phyloP scores from a whole-genome alignment of 352 stramenopile genomes.

The Phytophthora quininea region DNA sequence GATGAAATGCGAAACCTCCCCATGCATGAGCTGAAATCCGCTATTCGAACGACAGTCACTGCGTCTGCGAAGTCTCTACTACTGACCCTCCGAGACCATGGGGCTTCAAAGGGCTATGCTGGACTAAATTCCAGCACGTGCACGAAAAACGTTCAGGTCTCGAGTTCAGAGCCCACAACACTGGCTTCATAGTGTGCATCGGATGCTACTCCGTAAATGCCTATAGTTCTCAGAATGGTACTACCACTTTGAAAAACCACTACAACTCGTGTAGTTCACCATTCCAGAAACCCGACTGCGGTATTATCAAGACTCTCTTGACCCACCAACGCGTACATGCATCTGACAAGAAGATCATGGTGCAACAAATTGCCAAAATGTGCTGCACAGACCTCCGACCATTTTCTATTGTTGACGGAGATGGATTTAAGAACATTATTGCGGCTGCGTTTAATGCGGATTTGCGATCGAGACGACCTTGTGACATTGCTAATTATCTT shows the following conservation, averaged over 20 bases:
- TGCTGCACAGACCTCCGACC: background rate
- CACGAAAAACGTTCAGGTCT: background rate
- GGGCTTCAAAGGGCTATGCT: background rate
- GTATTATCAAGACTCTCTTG: background rate
- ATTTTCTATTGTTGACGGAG: slow-evolving; percentile 1
- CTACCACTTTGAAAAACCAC: background rate
- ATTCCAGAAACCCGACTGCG: background rate
- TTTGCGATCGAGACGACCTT: background rate
- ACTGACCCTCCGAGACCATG: background rate
- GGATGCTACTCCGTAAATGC: background rate
- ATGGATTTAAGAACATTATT: background rate
- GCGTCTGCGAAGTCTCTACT: no score
- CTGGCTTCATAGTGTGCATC: background rate
- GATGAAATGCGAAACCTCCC: no score
- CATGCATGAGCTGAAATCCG: no score
- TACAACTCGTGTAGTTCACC: background rate
- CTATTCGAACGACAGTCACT: no score
- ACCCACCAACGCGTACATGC: background rate
- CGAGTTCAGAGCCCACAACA: background rate
- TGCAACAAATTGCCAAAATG: background rate
- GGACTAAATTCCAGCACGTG: background rate
- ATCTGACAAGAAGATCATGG: background rate
- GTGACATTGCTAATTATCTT: background rate
- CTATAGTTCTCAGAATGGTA: background rate
- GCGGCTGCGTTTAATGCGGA: slow-evolving; percentile 1